These are phyloP conservation scores for Cercophora samala DNA, from an alignment of 495 filamentous ascomycete species.

Conservation along the genomic window DNA sequence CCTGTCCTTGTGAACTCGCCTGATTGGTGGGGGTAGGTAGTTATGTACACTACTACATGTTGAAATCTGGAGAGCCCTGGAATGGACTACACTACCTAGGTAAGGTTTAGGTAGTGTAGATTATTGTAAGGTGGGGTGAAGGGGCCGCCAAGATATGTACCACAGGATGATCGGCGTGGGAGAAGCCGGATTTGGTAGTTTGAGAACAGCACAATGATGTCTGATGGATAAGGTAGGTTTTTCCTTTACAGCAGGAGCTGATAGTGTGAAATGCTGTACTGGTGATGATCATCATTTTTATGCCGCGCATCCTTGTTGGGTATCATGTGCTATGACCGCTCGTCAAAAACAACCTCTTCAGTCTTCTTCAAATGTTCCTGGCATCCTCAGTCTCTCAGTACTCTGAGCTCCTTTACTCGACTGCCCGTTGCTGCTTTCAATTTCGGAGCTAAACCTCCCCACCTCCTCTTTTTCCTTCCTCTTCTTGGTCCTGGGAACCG, in stretches of 20 bases:
- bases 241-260: no score
- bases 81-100: no score
- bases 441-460: slow-evolving; percentile 7
- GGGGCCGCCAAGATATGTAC: no score
- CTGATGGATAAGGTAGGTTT: no score
- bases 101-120: no score
- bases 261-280: not conserved
- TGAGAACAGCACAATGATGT: not conserved
- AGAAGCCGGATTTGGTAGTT: not conserved
- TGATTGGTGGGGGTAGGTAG: no score
- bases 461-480: not conserved
- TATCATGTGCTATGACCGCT: no score
- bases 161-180: not conserved
- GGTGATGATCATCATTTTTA: not conserved
- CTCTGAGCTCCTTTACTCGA: not conserved
- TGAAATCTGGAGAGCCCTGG: no score
- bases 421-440: not conserved
- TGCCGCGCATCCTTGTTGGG: no score
- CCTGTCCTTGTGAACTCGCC: no score
- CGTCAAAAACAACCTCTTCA: not conserved
- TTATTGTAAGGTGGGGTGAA: no score
- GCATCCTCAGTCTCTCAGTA: not conserved
- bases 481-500: not conserved
- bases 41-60: no score
- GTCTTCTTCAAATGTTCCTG: slow-evolving; percentile 5